Percentiles rank a stretch among this genome's conserved stretches.
Conservation (phyloP, 148 eudicot species). For the Camellia lanceoleosa region DNA sequence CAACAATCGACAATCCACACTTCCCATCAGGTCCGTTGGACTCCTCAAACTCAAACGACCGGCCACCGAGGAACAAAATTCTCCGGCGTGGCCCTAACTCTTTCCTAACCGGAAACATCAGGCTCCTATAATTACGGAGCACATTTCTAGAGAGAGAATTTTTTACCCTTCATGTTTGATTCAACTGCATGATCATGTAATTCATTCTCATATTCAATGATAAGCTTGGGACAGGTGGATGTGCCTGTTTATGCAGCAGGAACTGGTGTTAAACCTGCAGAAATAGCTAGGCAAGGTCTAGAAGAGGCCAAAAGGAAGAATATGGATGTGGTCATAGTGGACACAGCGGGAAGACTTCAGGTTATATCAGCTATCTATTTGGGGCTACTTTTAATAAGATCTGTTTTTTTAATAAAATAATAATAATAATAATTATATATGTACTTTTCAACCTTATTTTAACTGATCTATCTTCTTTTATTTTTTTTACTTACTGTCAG, state of each 20-base stretch:
- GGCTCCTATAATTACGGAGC: no score
- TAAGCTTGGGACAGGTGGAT: constrained; percentile 69
- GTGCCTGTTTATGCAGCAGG: constrained; percentile 96
- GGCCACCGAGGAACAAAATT: no score
- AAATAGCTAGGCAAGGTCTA: constrained; percentile 78
- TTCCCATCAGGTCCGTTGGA: no score
- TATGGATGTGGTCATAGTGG: constrained; percentile 87
- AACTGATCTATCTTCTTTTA: background rate
- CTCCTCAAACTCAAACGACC: no score
- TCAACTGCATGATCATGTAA: constrained; percentile 9
- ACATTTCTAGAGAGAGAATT: no score
- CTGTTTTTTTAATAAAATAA: background rate
- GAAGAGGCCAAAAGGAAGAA: constrained; percentile 79
- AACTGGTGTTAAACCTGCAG: constrained; percentile 81
- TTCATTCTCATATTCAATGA: constrained; percentile 40
- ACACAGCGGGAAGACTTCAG: constrained; percentile 99
- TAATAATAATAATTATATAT: background rate
- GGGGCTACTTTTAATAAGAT: constrained; percentile 3
- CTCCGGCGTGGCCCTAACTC: no score
- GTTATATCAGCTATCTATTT: constrained; percentile 31
- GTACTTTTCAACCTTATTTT: background rate
- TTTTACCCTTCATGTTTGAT: background rate
- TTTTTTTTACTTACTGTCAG: constrained; percentile 29
- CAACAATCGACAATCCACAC: no score
- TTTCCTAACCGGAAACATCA: no score